Conservation (phyloP, 768 basidiomycete genomes). For the Mycena floridula region DNA sequence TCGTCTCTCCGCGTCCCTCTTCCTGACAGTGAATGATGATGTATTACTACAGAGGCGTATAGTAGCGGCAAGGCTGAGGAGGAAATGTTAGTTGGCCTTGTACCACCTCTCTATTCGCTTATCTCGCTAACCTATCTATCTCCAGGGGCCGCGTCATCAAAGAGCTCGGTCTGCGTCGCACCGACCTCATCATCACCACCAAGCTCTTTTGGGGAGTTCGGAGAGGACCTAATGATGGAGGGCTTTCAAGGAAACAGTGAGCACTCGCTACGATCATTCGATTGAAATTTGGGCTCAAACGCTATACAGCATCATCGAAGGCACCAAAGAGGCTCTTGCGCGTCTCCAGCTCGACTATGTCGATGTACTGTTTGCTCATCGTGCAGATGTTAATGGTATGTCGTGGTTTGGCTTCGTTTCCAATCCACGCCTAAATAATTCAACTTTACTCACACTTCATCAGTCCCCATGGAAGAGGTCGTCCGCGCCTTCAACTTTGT, state of each 20-base stretch:
- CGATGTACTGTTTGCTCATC: conserved; percentile 68
- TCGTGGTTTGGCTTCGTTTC: background rate
- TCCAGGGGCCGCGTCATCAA: conserved; percentile 64
- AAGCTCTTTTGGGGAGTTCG: conserved; percentile 75
- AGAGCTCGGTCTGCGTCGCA: conserved; percentile 59
- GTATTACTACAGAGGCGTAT: too few species aligned
- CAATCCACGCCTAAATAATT: background rate
- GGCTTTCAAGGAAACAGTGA: conserved; percentile 57
- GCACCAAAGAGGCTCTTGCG: conserved; percentile 56
- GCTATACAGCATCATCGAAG: conserved; percentile 60
- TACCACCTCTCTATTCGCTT: background rate
- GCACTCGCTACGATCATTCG: conserved; percentile 16
- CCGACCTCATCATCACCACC: conserved; percentile 72
- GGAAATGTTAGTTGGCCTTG: conserved; percentile 57
- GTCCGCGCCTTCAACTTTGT: conserved; percentile 79
- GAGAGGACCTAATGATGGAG: conserved; percentile 49
- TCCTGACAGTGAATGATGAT: too few species aligned
- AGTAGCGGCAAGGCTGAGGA: conserved; percentile 60
- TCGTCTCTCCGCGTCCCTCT: too few species aligned
- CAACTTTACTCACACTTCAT: background rate
- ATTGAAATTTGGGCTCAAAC: background rate
- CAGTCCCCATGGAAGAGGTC: conserved; percentile 68
- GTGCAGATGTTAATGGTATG: conserved; percentile 50
- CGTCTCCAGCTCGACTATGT: conserved; percentile 74
- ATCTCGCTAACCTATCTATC: background rate